Evolutionary conservation across 192 early-diverging fungal species (phyloP), one percentile per base, ranked within the genome.

Genomic region (Jimgerdemannia lactiflua): DNA sequence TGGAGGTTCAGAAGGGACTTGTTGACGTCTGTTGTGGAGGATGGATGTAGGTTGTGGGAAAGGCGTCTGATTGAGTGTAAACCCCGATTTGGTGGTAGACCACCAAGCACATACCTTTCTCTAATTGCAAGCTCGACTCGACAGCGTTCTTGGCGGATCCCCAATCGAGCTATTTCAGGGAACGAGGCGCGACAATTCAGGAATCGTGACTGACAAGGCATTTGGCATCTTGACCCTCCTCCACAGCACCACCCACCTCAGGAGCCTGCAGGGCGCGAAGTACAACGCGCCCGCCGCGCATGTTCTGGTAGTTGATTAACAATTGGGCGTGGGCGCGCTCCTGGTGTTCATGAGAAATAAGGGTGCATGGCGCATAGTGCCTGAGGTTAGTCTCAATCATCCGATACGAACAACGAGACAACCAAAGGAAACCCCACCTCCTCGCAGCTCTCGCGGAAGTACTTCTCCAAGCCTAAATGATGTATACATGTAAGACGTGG

Each of bases 81-180:
- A 29, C 29, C n/a, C 29, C 29, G 29, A 29, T 29, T 29, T 29
- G 29, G 29, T 29, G 29, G 29, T 29, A 29, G 29, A 29, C 29
- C 29, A 29, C 29, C 29, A 59, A 63, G 39, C 54, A 14, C 77
- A 54, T 77, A 84, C 85, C 86, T 69, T 87, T 87, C 73, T 89
- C 88, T 18, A 89, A 75, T 70, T 87, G 83, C 42, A 89, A 79
- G 20, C 85, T 85, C 19, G 85, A 84, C 75, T 89, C 88, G 64
- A 89, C 79, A 39, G 88, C 88, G 43, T 89, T 85, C 67, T 83
- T 86, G 68, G 88, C 86, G 42, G 88, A 87, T 42, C 74, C 78
- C 88, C 88, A 89, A 39, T 89, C 85, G 64, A 75, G 64, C 74
- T 84, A 74, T 19, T 39, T 41, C 14, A 65, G 1, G 19, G 14